These are phyloP conservation scores for Sordariomycetes sp. DNA, from an alignment of 2,329 filamentous ascomycete genomes.

Conservation along the genomic window DNA sequence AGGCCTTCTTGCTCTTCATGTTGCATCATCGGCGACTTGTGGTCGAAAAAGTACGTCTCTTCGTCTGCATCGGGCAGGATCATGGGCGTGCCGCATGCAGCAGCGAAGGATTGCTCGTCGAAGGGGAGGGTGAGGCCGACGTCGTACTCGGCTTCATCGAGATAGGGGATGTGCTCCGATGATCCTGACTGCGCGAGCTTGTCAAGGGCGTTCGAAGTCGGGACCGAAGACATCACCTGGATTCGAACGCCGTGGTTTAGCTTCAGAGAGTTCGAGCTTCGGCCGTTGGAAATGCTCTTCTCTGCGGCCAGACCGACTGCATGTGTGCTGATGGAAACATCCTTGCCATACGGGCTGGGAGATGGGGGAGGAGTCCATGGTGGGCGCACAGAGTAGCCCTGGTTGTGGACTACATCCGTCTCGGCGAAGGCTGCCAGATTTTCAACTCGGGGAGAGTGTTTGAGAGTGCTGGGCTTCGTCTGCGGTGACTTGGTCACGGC, in stretches of 20 bases:
- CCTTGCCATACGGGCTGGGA: constrained; percentile 1
- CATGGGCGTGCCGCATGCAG: background rate
- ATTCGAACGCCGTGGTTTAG: background rate
- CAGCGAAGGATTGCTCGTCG: background rate
- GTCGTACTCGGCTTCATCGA: constrained; percentile 1
- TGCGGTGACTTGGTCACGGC: too few relatives aligned
- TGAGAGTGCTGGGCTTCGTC: constrained; percentile 8
- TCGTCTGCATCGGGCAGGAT: background rate
- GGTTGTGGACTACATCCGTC: background rate
- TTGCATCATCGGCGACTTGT: background rate
- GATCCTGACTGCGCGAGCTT: constrained; percentile 2
- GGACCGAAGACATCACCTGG: constrained; percentile 3
- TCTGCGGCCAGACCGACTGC: constrained; percentile 3
- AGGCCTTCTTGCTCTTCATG: background rate
- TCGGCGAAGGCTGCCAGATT: constrained; percentile 10
- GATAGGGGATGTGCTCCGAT: background rate
- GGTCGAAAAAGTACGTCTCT: background rate
- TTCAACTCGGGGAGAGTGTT: constrained; percentile 13
- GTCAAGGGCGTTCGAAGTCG: background rate
- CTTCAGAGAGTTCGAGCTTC: constrained; percentile 5
- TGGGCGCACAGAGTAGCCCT: background rate
- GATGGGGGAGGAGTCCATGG: constrained; percentile 12
- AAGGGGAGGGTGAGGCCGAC: constrained; percentile 3
- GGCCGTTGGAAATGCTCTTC: constrained; percentile 4
- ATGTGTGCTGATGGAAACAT: background rate